Base-by-base conservation (phyloP, 768 basidiomycete species). In the Exidia glandulosa region DNA sequence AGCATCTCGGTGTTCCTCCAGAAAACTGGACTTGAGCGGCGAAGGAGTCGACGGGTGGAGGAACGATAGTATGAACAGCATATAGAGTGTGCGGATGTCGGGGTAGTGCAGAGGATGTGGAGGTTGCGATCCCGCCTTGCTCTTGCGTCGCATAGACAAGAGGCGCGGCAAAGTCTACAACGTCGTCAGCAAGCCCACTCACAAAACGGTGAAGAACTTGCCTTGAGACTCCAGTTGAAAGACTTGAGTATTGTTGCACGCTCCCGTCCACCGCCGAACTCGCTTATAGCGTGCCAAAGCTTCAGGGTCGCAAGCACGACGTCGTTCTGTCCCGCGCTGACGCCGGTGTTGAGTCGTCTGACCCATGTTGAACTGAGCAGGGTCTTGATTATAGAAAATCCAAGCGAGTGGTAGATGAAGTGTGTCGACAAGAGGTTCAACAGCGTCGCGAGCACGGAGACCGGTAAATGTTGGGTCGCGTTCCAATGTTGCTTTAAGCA, bases 221-320 rank as follows among this genome's bases (percentile, higher is more conserved):
- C 90, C 77, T 90, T 91, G 32, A 79, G 76, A 60, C 88, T 88
- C 90, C 90, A 92, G 5, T 82, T 80, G 70, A 92, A 89, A 0
- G 76, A 76, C 58, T 90, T 89, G 30, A 85, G 70, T 2, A 88
- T 75, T 0, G 74, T 66, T 62, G 81, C 85, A 57, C 80, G 77
- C 62, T 90, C 87, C 27, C 77, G 72, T 19, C 88, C 87, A 27
- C 86, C 79, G 2, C 78, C 84, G 66, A 86, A 90, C 0, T 69
- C 67, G 2, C 86, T 83, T 64, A 90, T 76, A 0, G 74, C 71
- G 61, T 81, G 77, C 67, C 83, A 83, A 19, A 90, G 68, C 64
- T 84, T 86, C 60, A 93, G 70, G 0, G 85, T 80, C 0, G 80
- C 78, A 7, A 92, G 74, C 29, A 86, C 79, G 10, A 86, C 73